Percentiles rank a stretch among this genome's conserved stretches.
Conservation (phyloP, 306 rosid species). For the Carpinus viminea region DNA sequence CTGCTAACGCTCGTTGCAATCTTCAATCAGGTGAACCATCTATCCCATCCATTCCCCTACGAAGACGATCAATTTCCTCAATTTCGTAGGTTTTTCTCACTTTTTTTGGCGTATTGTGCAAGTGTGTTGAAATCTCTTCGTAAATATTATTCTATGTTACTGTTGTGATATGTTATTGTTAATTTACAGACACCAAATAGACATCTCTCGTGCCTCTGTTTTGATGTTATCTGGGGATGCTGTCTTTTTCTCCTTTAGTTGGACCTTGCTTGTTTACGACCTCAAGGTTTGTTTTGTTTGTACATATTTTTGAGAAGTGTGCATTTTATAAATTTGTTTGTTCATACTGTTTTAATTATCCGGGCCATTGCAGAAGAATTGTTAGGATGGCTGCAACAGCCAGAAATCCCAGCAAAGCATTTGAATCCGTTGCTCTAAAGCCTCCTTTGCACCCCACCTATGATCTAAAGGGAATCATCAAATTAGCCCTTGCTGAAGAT, state of each 20-base stretch:
- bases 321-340: neutral
- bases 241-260: neutral
- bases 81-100: neutral
- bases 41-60: neutral
- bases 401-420: constrained; percentile 33
- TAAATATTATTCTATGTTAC: no score
- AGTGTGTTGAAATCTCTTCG: neutral
- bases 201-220: neutral
- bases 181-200: neutral
- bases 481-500: constrained; percentile 84
- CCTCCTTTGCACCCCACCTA: constrained; percentile 93
- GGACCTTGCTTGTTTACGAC: neutral
- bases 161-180: neutral
- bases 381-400: constrained; percentile 55
- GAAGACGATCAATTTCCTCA: neutral
- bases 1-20: neutral
- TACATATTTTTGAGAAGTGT: neutral
- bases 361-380: constrained; percentile 39
- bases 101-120: neutral
- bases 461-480: constrained; percentile 69
- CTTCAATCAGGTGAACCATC: neutral
- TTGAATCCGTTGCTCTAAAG: constrained; percentile 51
- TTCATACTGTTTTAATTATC: constrained; percentile 12
- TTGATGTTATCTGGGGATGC: neutral
- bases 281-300: neutral